Conservation (phyloP, 2,329 filamentous ascomycete species). For the Ampelomyces quisqualis region DNA sequence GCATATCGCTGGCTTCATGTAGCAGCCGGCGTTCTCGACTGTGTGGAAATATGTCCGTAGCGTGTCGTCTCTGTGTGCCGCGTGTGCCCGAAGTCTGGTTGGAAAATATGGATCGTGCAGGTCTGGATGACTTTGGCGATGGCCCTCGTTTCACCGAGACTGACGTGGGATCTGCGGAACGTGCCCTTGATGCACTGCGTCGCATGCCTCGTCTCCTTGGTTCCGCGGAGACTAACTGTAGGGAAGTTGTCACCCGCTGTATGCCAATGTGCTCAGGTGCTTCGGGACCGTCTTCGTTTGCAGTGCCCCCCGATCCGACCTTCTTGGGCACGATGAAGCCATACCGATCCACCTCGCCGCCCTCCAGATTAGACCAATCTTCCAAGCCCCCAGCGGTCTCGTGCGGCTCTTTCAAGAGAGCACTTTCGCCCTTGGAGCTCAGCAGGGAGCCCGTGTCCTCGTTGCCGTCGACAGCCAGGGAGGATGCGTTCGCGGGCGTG, state of each 20-base stretch:
- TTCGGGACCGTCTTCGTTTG: constrained; percentile 26
- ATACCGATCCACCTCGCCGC: constrained; percentile 63
- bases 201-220: constrained; percentile 57
- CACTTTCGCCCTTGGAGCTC: constrained; percentile 30
- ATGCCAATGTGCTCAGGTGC: constrained; percentile 45
- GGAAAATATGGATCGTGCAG: constrained; percentile 43
- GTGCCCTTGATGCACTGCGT: constrained; percentile 51
- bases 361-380: constrained; percentile 63
- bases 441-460: constrained; percentile 34
- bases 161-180: constrained; percentile 41
- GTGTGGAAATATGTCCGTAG: constrained; percentile 55
- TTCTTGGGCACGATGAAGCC: constrained; percentile 60
- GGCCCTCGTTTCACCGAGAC: constrained; percentile 43
- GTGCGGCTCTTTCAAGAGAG: constrained; percentile 52
- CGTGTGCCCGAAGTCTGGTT: constrained; percentile 46
- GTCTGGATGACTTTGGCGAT: constrained; percentile 49
- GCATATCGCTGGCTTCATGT: constrained; percentile 65
- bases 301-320: constrained; percentile 34
- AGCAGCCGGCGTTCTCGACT: constrained; percentile 56
- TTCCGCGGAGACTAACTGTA: constrained; percentile 58
- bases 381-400: constrained; percentile 65
- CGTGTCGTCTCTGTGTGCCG: constrained; percentile 48
- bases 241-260: constrained; percentile 61
- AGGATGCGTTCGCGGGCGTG: constrained; percentile 30
- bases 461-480: constrained; percentile 30